Conservation (phyloP, 495 filamentous ascomycete genomes). For the Astrothelium macrocarpum region DNA sequence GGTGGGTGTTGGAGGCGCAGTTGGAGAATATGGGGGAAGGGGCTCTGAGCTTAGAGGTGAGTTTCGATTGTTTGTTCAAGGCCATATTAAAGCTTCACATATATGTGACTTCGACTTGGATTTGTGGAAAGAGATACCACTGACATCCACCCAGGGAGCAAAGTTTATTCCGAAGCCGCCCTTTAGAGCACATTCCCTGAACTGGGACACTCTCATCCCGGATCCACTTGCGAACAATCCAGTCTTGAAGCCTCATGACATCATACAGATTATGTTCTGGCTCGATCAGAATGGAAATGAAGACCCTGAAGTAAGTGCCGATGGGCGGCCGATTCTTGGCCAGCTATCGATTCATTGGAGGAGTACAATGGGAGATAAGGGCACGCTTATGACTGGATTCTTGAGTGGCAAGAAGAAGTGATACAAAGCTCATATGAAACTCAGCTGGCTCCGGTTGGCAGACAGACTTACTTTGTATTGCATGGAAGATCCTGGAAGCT, state of each 20-base stretch:
- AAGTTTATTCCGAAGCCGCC: slow-evolving; percentile 44
- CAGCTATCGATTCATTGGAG: slow-evolving; percentile 82
- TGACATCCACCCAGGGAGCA: slow-evolving; percentile 37
- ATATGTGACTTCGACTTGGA: slow-evolving; percentile 8
- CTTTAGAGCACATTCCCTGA: slow-evolving; percentile 47
- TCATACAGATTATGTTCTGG: slow-evolving; percentile 84
- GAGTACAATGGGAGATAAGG: slow-evolving; percentile 79
- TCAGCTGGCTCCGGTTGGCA: no score
- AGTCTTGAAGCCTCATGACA: slow-evolving; percentile 72
- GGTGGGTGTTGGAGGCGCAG: slow-evolving; percentile 71
- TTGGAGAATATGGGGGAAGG: slow-evolving; percentile 82
- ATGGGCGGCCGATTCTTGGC: slow-evolving; percentile 62
- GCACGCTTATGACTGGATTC: slow-evolving; percentile 78
- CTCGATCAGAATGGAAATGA: slow-evolving; percentile 56
- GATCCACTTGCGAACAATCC: slow-evolving; percentile 38
- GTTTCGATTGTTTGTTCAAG: slow-evolving; percentile 41
- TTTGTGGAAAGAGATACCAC: neutral
- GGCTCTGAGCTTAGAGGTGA: slow-evolving; percentile 48
- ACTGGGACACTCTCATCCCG: slow-evolving; percentile 42
- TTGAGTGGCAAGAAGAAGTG: slow-evolving; percentile 29
- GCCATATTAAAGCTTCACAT: neutral
- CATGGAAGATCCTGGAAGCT: no score
- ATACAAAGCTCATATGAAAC: neutral
- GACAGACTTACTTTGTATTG: no score
- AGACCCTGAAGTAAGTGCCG: slow-evolving; percentile 35